Evolutionary conservation across 1,284 basidiomycete species (phyloP).

Genomic region (Marasmius sp.): DNA sequence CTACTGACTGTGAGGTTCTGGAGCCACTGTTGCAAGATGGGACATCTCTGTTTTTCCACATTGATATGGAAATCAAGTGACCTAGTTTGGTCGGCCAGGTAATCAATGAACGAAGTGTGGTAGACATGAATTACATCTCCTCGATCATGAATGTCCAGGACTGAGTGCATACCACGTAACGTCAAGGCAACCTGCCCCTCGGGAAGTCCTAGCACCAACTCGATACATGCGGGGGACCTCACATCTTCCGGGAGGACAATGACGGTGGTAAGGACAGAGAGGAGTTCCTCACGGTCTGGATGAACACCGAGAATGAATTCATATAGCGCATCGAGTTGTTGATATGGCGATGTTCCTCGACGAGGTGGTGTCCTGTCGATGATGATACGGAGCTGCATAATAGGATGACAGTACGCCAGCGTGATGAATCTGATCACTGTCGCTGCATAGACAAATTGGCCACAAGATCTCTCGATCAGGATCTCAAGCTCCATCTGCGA

Average conservation of each 20-base stretch:
- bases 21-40: too few species aligned
- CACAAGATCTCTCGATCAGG: constrained; percentile 3
- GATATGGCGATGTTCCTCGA: background rate
- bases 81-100: background rate
- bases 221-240: background rate
- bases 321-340: constrained; percentile 10
- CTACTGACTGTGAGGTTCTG: too few species aligned
- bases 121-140: background rate
- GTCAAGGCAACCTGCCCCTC: background rate
- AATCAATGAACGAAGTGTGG: constrained; percentile 6
- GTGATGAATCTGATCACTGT: constrained; percentile 10
- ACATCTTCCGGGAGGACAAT: background rate
- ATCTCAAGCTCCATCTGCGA: background rate
- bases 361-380: background rate
- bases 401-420: background rate
- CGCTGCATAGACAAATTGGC: constrained; percentile 12
- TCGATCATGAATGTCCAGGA: background rate
- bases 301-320: background rate
- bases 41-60: too few species aligned
- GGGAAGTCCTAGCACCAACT: background rate
- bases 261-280: background rate
- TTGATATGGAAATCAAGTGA: too few species aligned
- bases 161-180: constrained; percentile 7
- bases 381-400: constrained; percentile 2
- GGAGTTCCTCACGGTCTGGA: background rate